Base-by-base conservation (phyloP, 148 eudicot genomes). In the Camellia lanceoleosa region DNA sequence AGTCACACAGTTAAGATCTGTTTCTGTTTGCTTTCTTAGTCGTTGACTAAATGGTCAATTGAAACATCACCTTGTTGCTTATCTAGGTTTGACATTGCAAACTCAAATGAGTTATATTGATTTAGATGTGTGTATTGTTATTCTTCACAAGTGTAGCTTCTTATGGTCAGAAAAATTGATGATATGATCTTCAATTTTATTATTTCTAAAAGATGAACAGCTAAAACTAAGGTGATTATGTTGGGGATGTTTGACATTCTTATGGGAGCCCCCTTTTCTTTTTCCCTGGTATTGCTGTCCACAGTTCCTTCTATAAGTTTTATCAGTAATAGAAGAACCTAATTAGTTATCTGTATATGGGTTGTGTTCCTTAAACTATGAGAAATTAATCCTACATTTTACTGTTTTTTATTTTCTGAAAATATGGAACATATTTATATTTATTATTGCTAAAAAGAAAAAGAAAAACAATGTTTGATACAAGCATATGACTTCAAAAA, bases 91-190 rank as follows among this genome's bases (percentile, higher is more conserved):
- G 38, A 30, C 38, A 30, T 30, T 30, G 38, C 38, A 30, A 30
- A 30, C 38, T 1, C 38, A 30, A 30, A 1, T 30, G 38, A 30
- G 38, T 30, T 30, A 30, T 30, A 1, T 30, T 30, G 38, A 30
- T 49, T 49, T 7, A 49, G 5, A 4, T 49, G 52, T 49, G 52
- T 49, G 52, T 7, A 49, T 49, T 49, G 16, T 15, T 38, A 51
- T 0, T 71, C 30, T 63, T 41, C 44, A 23, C 18, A 20, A 10
- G 61, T 72, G 59, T 44, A 78, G 80, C 73, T 78, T 66, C 38
- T 63, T 52, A 15, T 51, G 6, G 30, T 52, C 55, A 16, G 7
- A 49, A 51, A 52, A 18, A 20, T 7, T 23, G 0, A 5, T 65
- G 61, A 16, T 1, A 15, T 30, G 12, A 3, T 15, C n/a, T 72